Base-by-base conservation (phyloP, 352 stramenopile genomes). In the Pythium sp. region DNA sequence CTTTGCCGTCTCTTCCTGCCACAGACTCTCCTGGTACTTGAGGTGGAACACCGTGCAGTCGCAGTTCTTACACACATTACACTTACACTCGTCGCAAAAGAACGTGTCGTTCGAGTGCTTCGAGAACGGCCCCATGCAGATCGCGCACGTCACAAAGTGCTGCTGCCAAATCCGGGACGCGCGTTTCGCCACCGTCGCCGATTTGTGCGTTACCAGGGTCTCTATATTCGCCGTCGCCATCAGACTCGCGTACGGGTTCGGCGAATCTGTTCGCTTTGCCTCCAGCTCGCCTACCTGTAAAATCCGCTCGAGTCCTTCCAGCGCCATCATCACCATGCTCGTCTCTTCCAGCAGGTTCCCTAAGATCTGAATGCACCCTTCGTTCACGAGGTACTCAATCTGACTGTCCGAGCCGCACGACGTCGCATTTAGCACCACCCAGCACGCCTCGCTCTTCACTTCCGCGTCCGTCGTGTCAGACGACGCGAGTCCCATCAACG, bases 241-340 rank as follows among this genome's bases (percentile, higher is more conserved):
- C 53, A 97, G 72, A 58, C 82, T 87, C 56, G 91, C 90, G 73
- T 97, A 97, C 63, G 91, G 88, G 82, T 97, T 97, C 20, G 87
- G 84, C 6, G 84, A 73, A 59, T 93, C 84, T 59, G 83, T 90
- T 62, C 89, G 78, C 81, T 97, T 91, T 64, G 89, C 82, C 75
- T 95, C 84, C 57, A 94, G 75, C 32, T 97, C 95, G 64, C 97
- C 91, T 0, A 98, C 96, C 78, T 99, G 96, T 65, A 99, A 77
- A 64, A 99, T 98, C 65, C 96, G 79, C 73, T 99, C 97, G 51
- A 99, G 83, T 30, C 97, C 97, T 82, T 99, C 97, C 55, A 99
- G 76, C 43, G 97, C 97, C 97, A 99, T 99, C 94, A 99, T 98
- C 56, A 99, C 96, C 97, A 99, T 99, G 72, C 84, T 98, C 28